These are phyloP conservation scores for Backusella australiensis DNA, from an alignment of 192 early-diverging fungal genomes.

Conservation along the genomic window DNA sequence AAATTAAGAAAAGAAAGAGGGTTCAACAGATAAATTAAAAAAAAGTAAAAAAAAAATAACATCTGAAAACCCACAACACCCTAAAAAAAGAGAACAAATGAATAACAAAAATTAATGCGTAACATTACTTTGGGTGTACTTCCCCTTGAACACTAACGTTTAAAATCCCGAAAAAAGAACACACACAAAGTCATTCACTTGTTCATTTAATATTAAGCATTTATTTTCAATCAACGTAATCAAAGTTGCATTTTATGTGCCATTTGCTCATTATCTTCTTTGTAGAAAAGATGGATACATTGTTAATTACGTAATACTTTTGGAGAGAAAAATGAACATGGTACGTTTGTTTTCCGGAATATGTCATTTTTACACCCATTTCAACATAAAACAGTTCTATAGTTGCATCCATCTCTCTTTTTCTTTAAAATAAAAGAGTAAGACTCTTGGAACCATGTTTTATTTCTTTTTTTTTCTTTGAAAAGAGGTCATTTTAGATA, in stretches of 20 bases:
- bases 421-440: neutral
- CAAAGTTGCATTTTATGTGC: neutral
- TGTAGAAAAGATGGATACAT: neutral
- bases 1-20: neutral
- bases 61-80: neutral
- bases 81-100: neutral
- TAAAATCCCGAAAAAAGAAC: neutral
- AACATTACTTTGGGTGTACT: neutral
- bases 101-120: neutral
- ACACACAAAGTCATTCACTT: neutral
- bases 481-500: neutral
- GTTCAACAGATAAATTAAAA: no score
- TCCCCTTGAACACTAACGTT: neutral
- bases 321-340: neutral
- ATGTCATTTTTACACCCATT: neutral
- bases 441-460: no score
- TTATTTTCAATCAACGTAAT: no score
- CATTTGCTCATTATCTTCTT: neutral
- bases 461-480: no score
- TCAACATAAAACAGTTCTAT: no score
- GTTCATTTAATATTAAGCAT: neutral
- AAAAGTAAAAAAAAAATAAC: neutral
- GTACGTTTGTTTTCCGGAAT: neutral
- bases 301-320: neutral
- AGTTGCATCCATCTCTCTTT: no score